Evolutionary conservation across 2,329 filamentous ascomycete species (phyloP).

Genomic region (Penicillium sp.): DNA sequence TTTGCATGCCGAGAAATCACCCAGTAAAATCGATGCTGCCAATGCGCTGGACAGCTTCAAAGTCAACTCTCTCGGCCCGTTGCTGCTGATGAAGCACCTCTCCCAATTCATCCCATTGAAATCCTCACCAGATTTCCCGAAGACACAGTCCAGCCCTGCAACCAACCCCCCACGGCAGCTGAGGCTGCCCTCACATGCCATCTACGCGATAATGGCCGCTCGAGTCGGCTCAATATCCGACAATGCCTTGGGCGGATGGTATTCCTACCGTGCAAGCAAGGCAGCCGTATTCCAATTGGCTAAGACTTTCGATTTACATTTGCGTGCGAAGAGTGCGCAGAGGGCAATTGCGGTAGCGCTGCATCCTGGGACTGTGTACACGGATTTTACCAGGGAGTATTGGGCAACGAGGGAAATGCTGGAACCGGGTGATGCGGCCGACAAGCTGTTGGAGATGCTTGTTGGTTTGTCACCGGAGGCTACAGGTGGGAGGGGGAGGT

Average conservation of each 20-base stretch:
- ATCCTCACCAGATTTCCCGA: constrained; percentile 38
- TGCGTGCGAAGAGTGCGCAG: constrained; percentile 56
- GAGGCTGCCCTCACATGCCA: constrained; percentile 54
- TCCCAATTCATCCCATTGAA: constrained; percentile 64
- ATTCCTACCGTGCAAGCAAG: constrained; percentile 74
- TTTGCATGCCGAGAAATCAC: constrained; percentile 69
- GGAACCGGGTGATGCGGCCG: constrained; percentile 62
- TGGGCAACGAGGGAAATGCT: constrained; percentile 70
- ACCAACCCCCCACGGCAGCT: constrained; percentile 1
- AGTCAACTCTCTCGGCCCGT: constrained; percentile 70
- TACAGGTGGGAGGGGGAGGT: constrained; percentile 57
- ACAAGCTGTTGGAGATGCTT: constrained; percentile 61
- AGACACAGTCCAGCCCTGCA: constrained; percentile 10
- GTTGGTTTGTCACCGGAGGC: constrained; percentile 34
- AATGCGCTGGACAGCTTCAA: constrained; percentile 66
- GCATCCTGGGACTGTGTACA: constrained; percentile 79
- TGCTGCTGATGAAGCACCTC: constrained; percentile 77
- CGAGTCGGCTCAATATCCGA: constrained; percentile 72
- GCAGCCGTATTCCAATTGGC: constrained; percentile 68
- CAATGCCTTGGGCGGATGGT: constrained; percentile 76
- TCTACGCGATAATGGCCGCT: constrained; percentile 73
- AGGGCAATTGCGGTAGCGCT: constrained; percentile 67
- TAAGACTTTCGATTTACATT: constrained; percentile 68
- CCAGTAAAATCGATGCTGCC: constrained; percentile 60
- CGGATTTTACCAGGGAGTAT: constrained; percentile 68